Percentiles rank a stretch among this genome's conserved stretches.
These are phyloP conservation scores for Syncephalastrum monosporum DNA, from an alignment of 371 early-diverging fungal species.

Conservation along the genomic window DNA sequence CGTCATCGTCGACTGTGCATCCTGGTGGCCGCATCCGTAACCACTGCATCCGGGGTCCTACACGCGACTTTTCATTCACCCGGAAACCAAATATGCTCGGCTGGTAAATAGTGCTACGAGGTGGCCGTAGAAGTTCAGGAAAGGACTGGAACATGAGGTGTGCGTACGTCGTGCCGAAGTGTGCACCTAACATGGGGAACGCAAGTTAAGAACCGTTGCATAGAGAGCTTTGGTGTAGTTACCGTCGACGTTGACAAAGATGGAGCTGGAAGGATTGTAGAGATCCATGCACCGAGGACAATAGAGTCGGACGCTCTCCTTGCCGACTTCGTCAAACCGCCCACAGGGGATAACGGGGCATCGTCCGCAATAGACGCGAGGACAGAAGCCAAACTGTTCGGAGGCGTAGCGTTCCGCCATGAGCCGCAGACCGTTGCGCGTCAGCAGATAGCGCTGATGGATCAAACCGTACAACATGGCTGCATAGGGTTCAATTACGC, in stretches of 20 bases:
- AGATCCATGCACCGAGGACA: constrained; percentile 87
- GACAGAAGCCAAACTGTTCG: constrained; percentile 84
- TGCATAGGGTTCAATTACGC: constrained; percentile 50
- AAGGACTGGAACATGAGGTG: constrained; percentile 87
- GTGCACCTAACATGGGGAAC: constrained; percentile 81
- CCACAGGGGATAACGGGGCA: constrained; percentile 85
- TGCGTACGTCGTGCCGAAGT: constrained; percentile 96
- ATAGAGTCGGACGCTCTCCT: constrained; percentile 69
- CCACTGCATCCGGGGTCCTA: constrained; percentile 81
- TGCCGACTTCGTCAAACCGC: constrained; percentile 65
- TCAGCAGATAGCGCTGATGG: constrained; percentile 81
- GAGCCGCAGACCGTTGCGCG: constrained; percentile 73
- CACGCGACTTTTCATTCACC: constrained; percentile 52
- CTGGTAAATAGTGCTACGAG: constrained; percentile 56
- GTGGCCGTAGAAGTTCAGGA: constrained; percentile 69
- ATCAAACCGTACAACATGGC: constrained; percentile 78
- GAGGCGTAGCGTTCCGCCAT: constrained; percentile 79
- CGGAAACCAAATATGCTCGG: constrained; percentile 85
- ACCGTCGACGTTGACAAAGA: constrained; percentile 83
- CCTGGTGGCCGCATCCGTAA: constrained; percentile 57
- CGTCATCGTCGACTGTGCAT: constrained; percentile 31
- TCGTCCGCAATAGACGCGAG: constrained; percentile 75
- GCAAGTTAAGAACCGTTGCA: neutral
- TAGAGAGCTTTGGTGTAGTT: constrained; percentile 2
- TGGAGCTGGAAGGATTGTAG: constrained; percentile 78